Base-by-base conservation (phyloP, 2,329 filamentous ascomycete genomes). In the Dothistroma septosporum region DNA sequence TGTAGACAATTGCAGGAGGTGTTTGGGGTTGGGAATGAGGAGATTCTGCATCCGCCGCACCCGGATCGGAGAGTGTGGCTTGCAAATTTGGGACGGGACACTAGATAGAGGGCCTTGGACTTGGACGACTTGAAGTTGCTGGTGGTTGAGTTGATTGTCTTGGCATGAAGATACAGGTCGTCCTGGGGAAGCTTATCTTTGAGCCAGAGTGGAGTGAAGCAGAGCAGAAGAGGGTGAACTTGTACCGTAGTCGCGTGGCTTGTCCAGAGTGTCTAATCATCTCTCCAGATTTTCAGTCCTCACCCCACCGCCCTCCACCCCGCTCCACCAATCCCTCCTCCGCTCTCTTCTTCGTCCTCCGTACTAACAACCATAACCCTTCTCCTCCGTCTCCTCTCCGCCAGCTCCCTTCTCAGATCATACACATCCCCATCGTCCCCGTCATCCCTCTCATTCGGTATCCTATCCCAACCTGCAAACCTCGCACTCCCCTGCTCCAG, bases 291-390 rank as follows among this genome's bases (percentile, higher is more conserved):
- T 9, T 37, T 9, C 4, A 14, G 5, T 19, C 8, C 14, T 44
- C 41, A 44, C 9, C 41, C 14, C 41, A 44, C n/a, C 14, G 41
- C 41, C 16, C 41, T 44, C 41, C 41, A 44, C 41, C 41, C 41
- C 41, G 41, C 9, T 44, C 12, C 41, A 5, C 41, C 12, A 4
- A 14, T n/a, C 5, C 41, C 4, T n/a, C 16, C 41, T 8, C 41
- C 41, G 8, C 16, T 9, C 8, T 19, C 41, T 9, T 44, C 52
- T 41, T 82, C 54, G n/a, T 16, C 54, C 11, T 47, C 58, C 22
- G 85, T 90, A 69, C 92, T 93, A 59, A 96, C 79, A 21, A 97
- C 92, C 84, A 97, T 92, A 4, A 91, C 92, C 77, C 96, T 91
- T 66, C 92, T 83, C 70, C 93, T 84, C 54, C 90, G 83, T 65